phyloP scores from a whole-genome alignment of 306 rosid species.

The Ochetophila trinervis region DNA sequence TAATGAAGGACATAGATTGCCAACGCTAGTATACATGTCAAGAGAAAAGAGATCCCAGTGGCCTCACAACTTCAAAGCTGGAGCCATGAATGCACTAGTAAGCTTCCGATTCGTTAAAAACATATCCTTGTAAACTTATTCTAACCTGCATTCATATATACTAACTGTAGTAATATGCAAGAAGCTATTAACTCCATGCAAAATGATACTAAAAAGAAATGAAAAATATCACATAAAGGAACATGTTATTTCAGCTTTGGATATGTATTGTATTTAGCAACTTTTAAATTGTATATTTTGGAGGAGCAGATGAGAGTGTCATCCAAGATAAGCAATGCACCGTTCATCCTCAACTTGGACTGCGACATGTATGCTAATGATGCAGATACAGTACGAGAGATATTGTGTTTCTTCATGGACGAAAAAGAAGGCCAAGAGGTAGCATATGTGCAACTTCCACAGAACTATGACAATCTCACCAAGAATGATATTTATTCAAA shows the following conservation, averaged over 20 bases:
- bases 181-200: neutral
- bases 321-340: constrained; percentile 59
- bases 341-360: constrained; percentile 63
- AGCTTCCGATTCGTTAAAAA: neutral
- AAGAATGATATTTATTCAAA: constrained; percentile 44
- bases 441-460: constrained; percentile 62
- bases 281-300: neutral
- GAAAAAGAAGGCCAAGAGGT: constrained; percentile 46
- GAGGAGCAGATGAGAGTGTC: constrained; percentile 59
- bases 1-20: constrained; percentile 42
- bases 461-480: constrained; percentile 38
- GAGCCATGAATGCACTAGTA: constrained; percentile 70
- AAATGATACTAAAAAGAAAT: neutral
- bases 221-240: neutral
- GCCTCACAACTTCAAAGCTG: constrained; percentile 77
- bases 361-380: constrained; percentile 67
- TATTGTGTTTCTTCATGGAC: constrained; percentile 61
- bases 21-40: constrained; percentile 60
- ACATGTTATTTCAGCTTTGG: neutral
- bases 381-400: constrained; percentile 42
- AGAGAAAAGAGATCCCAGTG: constrained; percentile 58
- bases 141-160: no score
- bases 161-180: neutral
- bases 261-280: neutral
- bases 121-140: no score